Evolutionary conservation across 1,139 yeast genomes (phyloP).

Genomic region (Suhomyces coccinellae): DNA sequence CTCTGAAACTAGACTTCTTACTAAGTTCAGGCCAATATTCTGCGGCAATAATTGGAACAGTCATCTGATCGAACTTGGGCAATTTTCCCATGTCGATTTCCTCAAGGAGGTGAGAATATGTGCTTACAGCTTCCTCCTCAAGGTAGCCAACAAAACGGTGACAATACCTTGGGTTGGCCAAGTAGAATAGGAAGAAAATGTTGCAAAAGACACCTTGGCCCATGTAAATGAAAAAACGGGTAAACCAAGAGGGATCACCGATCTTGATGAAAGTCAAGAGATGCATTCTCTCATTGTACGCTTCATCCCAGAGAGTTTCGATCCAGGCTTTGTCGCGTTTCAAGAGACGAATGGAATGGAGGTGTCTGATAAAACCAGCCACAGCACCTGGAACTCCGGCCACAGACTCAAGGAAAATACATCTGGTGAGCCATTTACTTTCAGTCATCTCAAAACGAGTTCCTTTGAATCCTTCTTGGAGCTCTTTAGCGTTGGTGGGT

Average conservation of each 20-base stretch:
- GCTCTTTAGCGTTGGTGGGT: conserved; percentile 33
- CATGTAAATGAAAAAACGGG: conserved; percentile 53
- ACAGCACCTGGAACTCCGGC: conserved; percentile 84
- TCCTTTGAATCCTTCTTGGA: conserved; percentile 40
- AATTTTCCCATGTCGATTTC: conserved; percentile 55
- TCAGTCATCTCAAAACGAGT: conserved; percentile 59
- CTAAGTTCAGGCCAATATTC: conserved; percentile 61
- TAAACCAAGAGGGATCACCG: conserved; percentile 63
- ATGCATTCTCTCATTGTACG: conserved; percentile 80
- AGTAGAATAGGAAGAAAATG: conserved; percentile 60
- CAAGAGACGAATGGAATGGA: conserved; percentile 59
- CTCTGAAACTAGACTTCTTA: conserved; percentile 54
- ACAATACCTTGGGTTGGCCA: conserved; percentile 62
- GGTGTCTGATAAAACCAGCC: conserved; percentile 68
- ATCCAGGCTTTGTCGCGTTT: conserved; percentile 76
- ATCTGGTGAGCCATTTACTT: conserved; percentile 66
- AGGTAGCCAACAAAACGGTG: conserved; percentile 78
- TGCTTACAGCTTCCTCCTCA: conserved; percentile 77
- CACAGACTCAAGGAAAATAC: conserved; percentile 66
- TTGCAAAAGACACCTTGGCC: conserved; percentile 78
- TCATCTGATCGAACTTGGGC: conserved; percentile 45
- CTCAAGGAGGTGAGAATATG: conserved; percentile 62
- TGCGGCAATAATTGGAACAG: conserved; percentile 59
- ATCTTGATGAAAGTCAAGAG: conserved; percentile 66
- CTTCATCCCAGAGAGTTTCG: conserved; percentile 72